A percentile compares a stretch with the other conserved stretches of the same genome.
These are phyloP conservation scores for Talaromyces sp. DNA, from an alignment of 2,329 filamentous ascomycete genomes.

Conservation along the genomic window DNA sequence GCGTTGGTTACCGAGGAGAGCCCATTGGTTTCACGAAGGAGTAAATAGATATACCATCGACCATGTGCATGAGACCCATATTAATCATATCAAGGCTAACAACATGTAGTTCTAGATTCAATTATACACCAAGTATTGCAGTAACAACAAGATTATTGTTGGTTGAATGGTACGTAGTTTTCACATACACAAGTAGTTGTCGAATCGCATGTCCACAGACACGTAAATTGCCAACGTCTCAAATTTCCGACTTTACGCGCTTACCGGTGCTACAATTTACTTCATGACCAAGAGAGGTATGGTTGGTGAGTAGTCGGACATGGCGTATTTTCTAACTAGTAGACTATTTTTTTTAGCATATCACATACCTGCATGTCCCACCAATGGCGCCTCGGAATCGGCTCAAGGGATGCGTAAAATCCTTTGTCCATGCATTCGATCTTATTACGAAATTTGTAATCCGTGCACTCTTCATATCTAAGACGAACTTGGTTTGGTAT, in stretches of 20 bases:
- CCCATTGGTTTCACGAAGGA: conserved; percentile 34
- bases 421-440: neutral
- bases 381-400: neutral
- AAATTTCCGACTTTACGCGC: neutral
- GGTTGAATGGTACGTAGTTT: neutral
- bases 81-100: neutral
- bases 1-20: conserved; percentile 39
- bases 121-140: neutral
- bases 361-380: neutral
- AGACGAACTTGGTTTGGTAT: neutral
- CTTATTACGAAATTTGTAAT: neutral
- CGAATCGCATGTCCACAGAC: neutral
- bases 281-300: neutral
- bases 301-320: neutral
- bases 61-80: neutral
- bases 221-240: neutral
- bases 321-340: neutral
- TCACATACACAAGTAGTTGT: too few relatives aligned
- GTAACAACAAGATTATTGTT: neutral
- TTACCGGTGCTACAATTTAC: neutral
- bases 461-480: neutral
- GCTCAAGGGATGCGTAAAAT: neutral
- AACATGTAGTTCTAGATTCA: neutral
- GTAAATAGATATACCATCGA: conserved; percentile 1
- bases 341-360: neutral